A percentile compares a stretch with the other conserved stretches of the same genome.
Conservation (phyloP, 192 early-diverging fungal genomes). For the Funneliformis geosporum region DNA sequence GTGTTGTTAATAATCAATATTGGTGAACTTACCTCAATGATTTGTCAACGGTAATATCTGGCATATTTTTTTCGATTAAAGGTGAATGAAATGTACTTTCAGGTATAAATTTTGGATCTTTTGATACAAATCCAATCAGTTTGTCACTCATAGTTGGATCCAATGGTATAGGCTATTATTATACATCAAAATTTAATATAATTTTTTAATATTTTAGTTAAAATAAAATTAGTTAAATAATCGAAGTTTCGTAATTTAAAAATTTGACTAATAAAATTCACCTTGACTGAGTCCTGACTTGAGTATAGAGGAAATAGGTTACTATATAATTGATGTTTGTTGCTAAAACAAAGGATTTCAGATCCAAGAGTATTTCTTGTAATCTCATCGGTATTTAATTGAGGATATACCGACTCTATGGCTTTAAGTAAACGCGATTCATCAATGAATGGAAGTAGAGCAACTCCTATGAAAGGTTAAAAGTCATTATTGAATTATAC, state of each 20-base stretch:
- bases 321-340: constrained; percentile 63
- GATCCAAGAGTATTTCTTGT: constrained; percentile 72
- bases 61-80: constrained; percentile 43
- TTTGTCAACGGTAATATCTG: constrained; percentile 58
- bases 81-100: constrained; percentile 56
- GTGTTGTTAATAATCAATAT: background rate
- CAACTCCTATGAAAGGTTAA: constrained; percentile 65
- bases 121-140: constrained; percentile 56
- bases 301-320: constrained; percentile 54
- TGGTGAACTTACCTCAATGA: constrained; percentile 45
- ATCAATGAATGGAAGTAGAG: constrained; percentile 94
- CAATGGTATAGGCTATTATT: constrained; percentile 38
- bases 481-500: background rate
- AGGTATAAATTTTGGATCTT: constrained; percentile 59
- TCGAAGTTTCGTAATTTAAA: constrained; percentile 34
- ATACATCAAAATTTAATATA: constrained; percentile 24
- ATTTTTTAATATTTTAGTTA: background rate
- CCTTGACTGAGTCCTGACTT: constrained; percentile 45
- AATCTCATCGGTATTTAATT: constrained; percentile 71
- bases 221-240: constrained; percentile 16
- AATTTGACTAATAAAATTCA: background rate
- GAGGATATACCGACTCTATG: constrained; percentile 62
- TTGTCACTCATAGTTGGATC: constrained; percentile 52
- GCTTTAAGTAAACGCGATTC: constrained; percentile 75
- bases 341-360: constrained; percentile 59